phyloP scores from a whole-genome alignment of 2,329 filamentous ascomycete species.

The Apiospora saccharicola region DNA sequence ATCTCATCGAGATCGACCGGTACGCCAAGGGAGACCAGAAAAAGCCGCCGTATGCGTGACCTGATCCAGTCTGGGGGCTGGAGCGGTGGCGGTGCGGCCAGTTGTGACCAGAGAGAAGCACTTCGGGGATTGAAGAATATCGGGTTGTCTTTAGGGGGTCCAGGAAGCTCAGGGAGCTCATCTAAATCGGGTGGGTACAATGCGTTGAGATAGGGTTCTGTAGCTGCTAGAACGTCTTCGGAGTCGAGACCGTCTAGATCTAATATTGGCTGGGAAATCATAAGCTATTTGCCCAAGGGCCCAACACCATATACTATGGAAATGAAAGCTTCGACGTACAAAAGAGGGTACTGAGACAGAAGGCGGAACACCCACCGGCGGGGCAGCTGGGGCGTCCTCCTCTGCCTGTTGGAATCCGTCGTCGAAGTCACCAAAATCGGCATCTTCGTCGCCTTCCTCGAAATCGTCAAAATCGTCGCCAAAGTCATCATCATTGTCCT shows the following conservation, averaged over 20 bases:
- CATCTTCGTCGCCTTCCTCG: constrained; percentile 63
- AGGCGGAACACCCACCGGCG: constrained; percentile 43
- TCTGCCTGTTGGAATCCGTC: constrained; percentile 71
- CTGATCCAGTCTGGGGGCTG: constrained; percentile 98
- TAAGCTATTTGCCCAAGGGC: constrained; percentile 20
- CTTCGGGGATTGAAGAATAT: constrained; percentile 87
- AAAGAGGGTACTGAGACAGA: constrained; percentile 48
- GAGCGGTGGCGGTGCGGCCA: constrained; percentile 91
- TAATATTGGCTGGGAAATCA: constrained; percentile 64
- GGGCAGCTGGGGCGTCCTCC: constrained; percentile 41
- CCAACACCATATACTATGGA: constrained; percentile 36
- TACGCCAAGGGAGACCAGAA: constrained; percentile 93
- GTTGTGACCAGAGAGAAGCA: constrained; percentile 92
- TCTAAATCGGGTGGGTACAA: constrained; percentile 69
- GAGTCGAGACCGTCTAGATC: constrained; percentile 69
- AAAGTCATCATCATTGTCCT: constrained; percentile 56
- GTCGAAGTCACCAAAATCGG: constrained; percentile 74
- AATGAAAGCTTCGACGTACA: constrained; percentile 51
- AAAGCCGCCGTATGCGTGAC: constrained; percentile 90
- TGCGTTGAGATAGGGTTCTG: constrained; percentile 71
- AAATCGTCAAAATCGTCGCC: constrained; percentile 70
- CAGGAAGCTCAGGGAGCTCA: constrained; percentile 57
- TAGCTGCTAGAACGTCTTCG: constrained; percentile 66
- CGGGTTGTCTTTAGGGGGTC: constrained; percentile 62
- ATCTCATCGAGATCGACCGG: constrained; percentile 98